Evolutionary conservation across 2,329 filamentous ascomycete genomes (phyloP).

Genomic region (Ophiosphaerella korrae): DNA sequence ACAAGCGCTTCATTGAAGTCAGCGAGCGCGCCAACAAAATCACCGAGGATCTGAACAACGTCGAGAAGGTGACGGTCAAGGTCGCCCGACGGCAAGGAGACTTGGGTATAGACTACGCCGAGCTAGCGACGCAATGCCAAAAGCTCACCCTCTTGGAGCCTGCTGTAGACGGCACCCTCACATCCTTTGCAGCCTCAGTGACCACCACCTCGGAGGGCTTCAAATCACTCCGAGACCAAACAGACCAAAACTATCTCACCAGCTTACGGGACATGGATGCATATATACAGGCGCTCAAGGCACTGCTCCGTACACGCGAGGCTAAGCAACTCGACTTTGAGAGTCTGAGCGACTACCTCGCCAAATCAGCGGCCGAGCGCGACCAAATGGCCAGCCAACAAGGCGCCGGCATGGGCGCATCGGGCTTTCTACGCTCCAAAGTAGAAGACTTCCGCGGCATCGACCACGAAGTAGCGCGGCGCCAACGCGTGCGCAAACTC

Average conservation of each 20-base stretch:
- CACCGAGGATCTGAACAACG: slow-evolving; percentile 84
- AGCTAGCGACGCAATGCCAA: slow-evolving; percentile 92
- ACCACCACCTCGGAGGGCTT: slow-evolving; percentile 82
- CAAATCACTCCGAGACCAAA: slow-evolving; percentile 82
- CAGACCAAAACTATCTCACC: slow-evolving; percentile 93
- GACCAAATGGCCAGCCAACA: slow-evolving; percentile 76
- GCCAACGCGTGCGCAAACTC: slow-evolving; percentile 85
- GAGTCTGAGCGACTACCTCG: slow-evolving; percentile 91
- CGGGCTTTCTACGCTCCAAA: slow-evolving; percentile 88
- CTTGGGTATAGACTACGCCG: slow-evolving; percentile 83
- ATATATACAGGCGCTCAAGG: slow-evolving; percentile 85
- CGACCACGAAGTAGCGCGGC: slow-evolving; percentile 88
- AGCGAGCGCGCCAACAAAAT: slow-evolving; percentile 91
- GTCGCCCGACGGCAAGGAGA: slow-evolving; percentile 88
- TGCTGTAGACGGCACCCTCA: slow-evolving; percentile 79
- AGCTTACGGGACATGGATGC: slow-evolving; percentile 94
- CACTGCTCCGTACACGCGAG: slow-evolving; percentile 88
- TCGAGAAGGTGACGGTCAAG: slow-evolving; percentile 93
- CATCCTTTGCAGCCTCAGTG: slow-evolving; percentile 83
- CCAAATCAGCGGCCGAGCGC: slow-evolving; percentile 85
- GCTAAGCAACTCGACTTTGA: slow-evolving; percentile 98
- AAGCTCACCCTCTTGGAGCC: slow-evolving; percentile 89
- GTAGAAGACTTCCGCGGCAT: slow-evolving; percentile 96
- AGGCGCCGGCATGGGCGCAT: slow-evolving; percentile 70
- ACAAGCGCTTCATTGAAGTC: slow-evolving; percentile 92